Evolutionary conservation across 1,284 basidiomycete species (phyloP).

Genomic region (Polyporus tsugae): DNA sequence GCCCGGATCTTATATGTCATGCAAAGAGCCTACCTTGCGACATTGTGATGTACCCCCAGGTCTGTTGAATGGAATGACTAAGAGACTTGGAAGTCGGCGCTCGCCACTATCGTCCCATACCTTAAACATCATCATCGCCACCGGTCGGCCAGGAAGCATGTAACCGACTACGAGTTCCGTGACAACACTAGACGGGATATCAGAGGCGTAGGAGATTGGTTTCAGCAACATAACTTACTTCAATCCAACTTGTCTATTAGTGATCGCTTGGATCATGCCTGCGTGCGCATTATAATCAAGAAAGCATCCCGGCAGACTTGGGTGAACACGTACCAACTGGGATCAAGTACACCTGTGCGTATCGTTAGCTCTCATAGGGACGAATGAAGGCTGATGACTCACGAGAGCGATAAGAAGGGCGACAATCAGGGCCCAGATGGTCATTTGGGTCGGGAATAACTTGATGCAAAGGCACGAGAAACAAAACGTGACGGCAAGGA

Average conservation of each 20-base stretch:
- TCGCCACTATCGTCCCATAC: slow-evolving; percentile 28
- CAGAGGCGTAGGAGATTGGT: background rate
- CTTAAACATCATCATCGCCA: slow-evolving; percentile 57
- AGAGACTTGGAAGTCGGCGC: background rate
- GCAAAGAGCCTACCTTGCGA: slow-evolving; percentile 45
- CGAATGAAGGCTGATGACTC: background rate
- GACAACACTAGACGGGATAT: slow-evolving; percentile 44
- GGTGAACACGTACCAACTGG: slow-evolving; percentile 48
- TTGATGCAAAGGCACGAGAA: slow-evolving; percentile 75
- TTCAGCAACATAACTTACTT: slow-evolving; percentile 40
- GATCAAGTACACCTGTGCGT: slow-evolving; percentile 49
- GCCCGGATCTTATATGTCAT: background rate
- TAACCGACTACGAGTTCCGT: slow-evolving; percentile 60
- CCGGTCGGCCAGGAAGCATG: slow-evolving; percentile 53
- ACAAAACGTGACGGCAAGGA: slow-evolving; percentile 53
- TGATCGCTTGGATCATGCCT: slow-evolving; percentile 63
- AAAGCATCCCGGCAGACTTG: background rate
- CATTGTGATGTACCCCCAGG: slow-evolving; percentile 54
- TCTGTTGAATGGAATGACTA: slow-evolving; percentile 40
- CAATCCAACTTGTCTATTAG: slow-evolving; percentile 57
- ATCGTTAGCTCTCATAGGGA: background rate
- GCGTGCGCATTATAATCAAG: background rate
- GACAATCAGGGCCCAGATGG: slow-evolving; percentile 64
- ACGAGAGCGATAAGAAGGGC: slow-evolving; percentile 47
- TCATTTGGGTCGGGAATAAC: slow-evolving; percentile 71